Base-by-base conservation (phyloP, 2,329 filamentous ascomycete genomes). In the Meredithiella fracta region DNA sequence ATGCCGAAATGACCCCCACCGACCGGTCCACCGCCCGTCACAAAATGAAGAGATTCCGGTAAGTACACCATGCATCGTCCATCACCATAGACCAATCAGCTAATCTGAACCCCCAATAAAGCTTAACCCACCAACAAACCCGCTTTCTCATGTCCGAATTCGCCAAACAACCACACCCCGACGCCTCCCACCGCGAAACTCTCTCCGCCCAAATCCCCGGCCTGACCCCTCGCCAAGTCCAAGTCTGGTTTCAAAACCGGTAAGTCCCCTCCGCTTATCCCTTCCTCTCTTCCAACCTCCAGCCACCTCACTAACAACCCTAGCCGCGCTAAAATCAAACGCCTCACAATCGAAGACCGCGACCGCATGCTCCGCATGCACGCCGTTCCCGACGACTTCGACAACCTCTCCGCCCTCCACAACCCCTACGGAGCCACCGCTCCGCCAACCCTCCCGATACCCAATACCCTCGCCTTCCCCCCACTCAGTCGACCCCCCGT, bases 201-300 rank as follows among this genome's bases (percentile, higher is more conserved):
- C 73, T 97, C 38, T 91, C 90, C 3, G 76, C 85, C 60, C 88
- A 96, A 66, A 96, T 97, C 49, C 90, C 91, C 31, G 91, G 90
- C 0, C 71, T 97, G 51, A 95, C 86, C 63, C 87, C 90, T 38
- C 80, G 90, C 59, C 90, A 97, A 67, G 91, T 97, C 23, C 90
- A 97, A 68, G 90, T 97, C 52, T 97, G 90, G 91, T 97, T 97
- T 69, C 90, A 97, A 69, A 97, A 97, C 69, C 80, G 90, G 90
- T 95, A 77, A 63, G 76, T 65, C 42, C 8, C 44, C 6, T n/a
- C n/a, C n/a, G n/a, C n/a, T n/a, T 2, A 29, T 2, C 17, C 44
- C 38, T 31, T 20, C 44, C 38, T 44, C 15, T n/a, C 29, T 25
- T 14, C 25, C 8, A 7, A 42, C 14, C 17, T 47, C 40, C 6